A percentile compares a stretch with the other conserved stretches of the same genome.
Evolutionary conservation across 23 red algal species (phyloP).

Genomic region (Gracilariopsis chorda): DNA sequence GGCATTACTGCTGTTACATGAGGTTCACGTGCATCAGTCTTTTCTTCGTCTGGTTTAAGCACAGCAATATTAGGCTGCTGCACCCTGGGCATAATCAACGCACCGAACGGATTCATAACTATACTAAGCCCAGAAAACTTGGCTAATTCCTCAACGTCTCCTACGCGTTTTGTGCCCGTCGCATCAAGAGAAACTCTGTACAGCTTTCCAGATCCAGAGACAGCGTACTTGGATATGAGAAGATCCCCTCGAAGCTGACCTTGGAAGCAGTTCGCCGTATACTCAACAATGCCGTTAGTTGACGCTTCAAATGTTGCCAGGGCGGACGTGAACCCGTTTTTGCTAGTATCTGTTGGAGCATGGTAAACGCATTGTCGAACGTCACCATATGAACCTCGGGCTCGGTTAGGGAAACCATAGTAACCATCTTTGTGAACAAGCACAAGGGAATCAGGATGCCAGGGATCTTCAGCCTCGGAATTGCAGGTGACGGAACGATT

Average conservation of each 20-base stretch:
- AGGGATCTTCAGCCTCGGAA: slow-evolving; percentile 21
- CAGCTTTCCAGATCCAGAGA: slow-evolving; percentile 39
- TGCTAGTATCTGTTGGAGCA: background rate
- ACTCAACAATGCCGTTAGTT: slow-evolving; percentile 64
- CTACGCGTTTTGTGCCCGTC: background rate
- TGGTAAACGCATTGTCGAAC: slow-evolving; percentile 50
- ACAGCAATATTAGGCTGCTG: slow-evolving; percentile 52
- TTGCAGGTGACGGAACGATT: slow-evolving; percentile 40
- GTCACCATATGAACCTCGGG: slow-evolving; percentile 25
- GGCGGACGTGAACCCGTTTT: slow-evolving; percentile 49
- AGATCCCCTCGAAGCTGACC: slow-evolving; percentile 56
- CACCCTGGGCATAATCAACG: slow-evolving; percentile 40
- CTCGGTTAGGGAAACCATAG: slow-evolving; percentile 58
- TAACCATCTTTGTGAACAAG: slow-evolving; percentile 50
- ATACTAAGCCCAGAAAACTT: slow-evolving; percentile 46
- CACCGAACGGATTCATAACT: slow-evolving; percentile 42
- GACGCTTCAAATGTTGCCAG: slow-evolving; percentile 60
- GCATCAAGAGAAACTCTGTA: slow-evolving; percentile 49
- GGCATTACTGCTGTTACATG: slow-evolving; percentile 45
- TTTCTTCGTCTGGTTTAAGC: slow-evolving; percentile 19
- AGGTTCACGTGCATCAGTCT: background rate
- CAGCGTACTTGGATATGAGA: slow-evolving; percentile 54
- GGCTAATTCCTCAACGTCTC: slow-evolving; percentile 12
- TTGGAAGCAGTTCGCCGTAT: slow-evolving; percentile 64
- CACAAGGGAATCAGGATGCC: slow-evolving; percentile 41